Evolutionary conservation across 306 rosid genomes (phyloP).

Genomic region (Fragaria ananassa): DNA sequence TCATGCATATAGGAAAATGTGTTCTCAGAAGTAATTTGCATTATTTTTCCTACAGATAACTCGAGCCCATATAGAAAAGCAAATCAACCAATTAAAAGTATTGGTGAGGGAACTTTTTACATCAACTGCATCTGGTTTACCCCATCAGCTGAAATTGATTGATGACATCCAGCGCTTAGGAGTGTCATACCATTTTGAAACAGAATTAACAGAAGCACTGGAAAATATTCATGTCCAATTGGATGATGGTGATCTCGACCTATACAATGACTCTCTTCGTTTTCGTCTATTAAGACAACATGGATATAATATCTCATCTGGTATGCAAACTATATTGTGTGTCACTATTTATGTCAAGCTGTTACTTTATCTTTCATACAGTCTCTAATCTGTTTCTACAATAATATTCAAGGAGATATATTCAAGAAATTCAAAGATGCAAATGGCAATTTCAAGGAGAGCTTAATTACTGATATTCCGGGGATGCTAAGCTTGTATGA

Average conservation of each 20-base stretch:
- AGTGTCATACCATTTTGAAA: conserved; percentile 38
- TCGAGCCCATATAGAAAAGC: not conserved
- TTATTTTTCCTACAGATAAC: not conserved
- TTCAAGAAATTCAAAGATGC: not conserved
- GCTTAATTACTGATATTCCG: not conserved
- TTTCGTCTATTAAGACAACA: conserved; percentile 17
- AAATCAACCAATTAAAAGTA: not conserved
- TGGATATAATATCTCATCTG: conserved; percentile 27
- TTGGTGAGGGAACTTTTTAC: conserved; percentile 24
- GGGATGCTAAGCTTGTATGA: conserved; percentile 27
- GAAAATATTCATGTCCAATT: not conserved
- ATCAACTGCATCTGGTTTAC: not conserved
- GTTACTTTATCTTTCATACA: not conserved
- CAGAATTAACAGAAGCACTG: conserved; percentile 18
- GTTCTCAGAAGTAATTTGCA: no score
- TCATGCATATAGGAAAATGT: no score
- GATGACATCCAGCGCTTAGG: conserved; percentile 3
- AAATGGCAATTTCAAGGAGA: conserved; percentile 4
- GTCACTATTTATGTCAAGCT: no score
- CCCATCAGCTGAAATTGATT: conserved; percentile 27
- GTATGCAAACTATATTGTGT: conserved; percentile 6
- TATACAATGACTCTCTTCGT: conserved; percentile 25
- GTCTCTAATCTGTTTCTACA: not conserved
- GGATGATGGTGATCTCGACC: conserved; percentile 6
- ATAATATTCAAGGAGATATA: not conserved